Evolutionary conservation across 2,329 filamentous ascomycete genomes (phyloP).

Genomic region (Pseudogymnoascus sp.): DNA sequence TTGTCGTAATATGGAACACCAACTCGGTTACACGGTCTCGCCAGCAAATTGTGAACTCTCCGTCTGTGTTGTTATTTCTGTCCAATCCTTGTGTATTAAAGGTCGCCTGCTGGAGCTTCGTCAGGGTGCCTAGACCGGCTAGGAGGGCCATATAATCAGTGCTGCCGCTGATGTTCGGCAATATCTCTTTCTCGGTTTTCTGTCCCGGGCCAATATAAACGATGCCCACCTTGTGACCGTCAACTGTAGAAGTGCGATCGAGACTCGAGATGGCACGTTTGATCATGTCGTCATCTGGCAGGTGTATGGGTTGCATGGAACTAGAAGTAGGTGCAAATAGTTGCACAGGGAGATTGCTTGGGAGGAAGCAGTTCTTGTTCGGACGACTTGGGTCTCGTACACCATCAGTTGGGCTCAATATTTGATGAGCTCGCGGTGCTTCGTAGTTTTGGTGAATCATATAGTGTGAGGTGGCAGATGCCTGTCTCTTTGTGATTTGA

Average conservation of each 20-base stretch:
- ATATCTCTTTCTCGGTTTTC: constrained; percentile 72
- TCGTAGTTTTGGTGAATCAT: constrained; percentile 52
- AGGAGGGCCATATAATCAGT: constrained; percentile 84
- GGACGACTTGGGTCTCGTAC: constrained; percentile 44
- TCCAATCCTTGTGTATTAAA: constrained; percentile 95
- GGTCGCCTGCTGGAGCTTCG: constrained; percentile 70
- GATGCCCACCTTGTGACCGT: constrained; percentile 92
- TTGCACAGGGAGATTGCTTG: constrained; percentile 67
- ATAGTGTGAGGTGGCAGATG: constrained; percentile 55
- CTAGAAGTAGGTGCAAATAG: constrained; percentile 43
- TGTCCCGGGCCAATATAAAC: constrained; percentile 90
- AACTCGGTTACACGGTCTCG: constrained; percentile 91
- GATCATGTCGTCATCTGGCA: constrained; percentile 55
- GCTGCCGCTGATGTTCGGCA: constrained; percentile 80
- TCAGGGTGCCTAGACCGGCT: constrained; percentile 72
- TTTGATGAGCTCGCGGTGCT: constrained; percentile 52
- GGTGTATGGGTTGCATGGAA: constrained; percentile 63
- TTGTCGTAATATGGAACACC: constrained; percentile 90
- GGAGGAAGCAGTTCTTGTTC: constrained; percentile 57
- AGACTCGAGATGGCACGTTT: constrained; percentile 69
- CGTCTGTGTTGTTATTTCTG: constrained; percentile 68
- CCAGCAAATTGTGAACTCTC: constrained; percentile 87
- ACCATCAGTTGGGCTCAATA: constrained; percentile 41
- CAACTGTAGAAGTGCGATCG: constrained; percentile 81
- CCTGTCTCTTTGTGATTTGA: constrained; percentile 64